A percentile compares a stretch with the other conserved stretches of the same genome.
These are phyloP conservation scores for Penicillium occitanis DNA, from an alignment of 2,329 filamentous ascomycete species.

Conservation along the genomic window DNA sequence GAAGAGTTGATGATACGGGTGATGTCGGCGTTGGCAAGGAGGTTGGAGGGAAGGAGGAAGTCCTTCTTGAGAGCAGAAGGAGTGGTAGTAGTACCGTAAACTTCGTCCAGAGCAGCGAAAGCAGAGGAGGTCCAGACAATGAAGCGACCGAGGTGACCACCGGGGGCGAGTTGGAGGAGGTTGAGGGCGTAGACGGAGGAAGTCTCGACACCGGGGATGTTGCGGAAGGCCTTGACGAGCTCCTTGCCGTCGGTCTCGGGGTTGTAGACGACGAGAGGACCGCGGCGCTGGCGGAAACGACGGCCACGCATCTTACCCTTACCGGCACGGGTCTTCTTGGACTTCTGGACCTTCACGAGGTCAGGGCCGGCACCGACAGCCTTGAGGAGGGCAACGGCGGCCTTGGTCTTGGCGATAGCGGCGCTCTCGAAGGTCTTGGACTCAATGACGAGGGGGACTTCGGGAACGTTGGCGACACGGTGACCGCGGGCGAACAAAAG, in stretches of 20 bases:
- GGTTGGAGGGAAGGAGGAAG: conserved; percentile 91
- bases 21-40: conserved; percentile 92
- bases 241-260: conserved; percentile 93
- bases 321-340: conserved; percentile 94
- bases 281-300: conserved; percentile 95
- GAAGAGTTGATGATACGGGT: conserved; percentile 98
- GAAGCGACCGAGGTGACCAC: conserved; percentile 98
- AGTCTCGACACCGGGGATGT: conserved; percentile 98
- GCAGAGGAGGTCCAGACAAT: conserved; percentile 97
- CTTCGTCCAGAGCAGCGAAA: conserved; percentile 92
- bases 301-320: conserved; percentile 99
- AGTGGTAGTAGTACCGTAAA: conserved; percentile 92
- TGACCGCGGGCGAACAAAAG: conserved; percentile 97
- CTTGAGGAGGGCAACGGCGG: conserved; percentile 82
- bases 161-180: conserved; percentile 97
- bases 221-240: conserved; percentile 92
- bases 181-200: conserved; percentile 90
- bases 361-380: conserved; percentile 87
- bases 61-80: conserved; percentile 96
- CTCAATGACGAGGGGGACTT: conserved; percentile 96
- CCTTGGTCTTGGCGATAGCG: conserved; percentile 82
- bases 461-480: conserved; percentile 85
- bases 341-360: conserved; percentile 91
- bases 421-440: conserved; percentile 80
- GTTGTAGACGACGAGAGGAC: conserved; percentile 97